These are phyloP conservation scores for Naganishia cerealis DNA, from an alignment of 1,284 basidiomycete species.

Conservation along the genomic window DNA sequence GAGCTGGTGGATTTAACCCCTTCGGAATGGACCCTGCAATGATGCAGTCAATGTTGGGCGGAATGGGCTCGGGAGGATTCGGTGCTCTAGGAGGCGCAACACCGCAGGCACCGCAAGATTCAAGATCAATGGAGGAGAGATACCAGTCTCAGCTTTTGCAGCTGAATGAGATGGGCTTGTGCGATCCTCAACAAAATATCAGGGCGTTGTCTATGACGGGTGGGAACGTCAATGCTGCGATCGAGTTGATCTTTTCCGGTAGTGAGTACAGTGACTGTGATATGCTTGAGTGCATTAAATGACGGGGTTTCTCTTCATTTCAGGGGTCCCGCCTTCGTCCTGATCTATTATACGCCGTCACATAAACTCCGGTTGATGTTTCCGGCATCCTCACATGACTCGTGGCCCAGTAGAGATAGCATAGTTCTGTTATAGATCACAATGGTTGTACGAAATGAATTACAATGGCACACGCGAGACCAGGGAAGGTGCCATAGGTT, in stretches of 20 bases:
- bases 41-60: slow-evolving; percentile 29
- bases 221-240: slow-evolving; percentile 83
- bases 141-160: slow-evolving; percentile 74
- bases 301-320: neutral
- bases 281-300: neutral
- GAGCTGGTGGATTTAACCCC: slow-evolving; percentile 40
- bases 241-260: slow-evolving; percentile 82
- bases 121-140: slow-evolving; percentile 77
- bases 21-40: slow-evolving; percentile 42
- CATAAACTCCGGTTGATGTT: neutral
- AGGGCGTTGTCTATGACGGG: slow-evolving; percentile 80
- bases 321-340: slow-evolving; percentile 22
- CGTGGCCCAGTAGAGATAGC: neutral
- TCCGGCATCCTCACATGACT: neutral
- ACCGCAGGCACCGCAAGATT: slow-evolving; percentile 56
- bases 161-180: slow-evolving; percentile 64
- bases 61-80: slow-evolving; percentile 36
- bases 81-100: slow-evolving; percentile 43
- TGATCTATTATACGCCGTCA: neutral
- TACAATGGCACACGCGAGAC: neutral
- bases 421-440: neutral
- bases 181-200: slow-evolving; percentile 85
- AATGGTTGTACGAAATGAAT: slow-evolving; percentile 5
- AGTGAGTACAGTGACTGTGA: slow-evolving; percentile 56
- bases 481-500: neutral